Evolutionary conservation across 805 yeast species (phyloP), one percentile per base, ranked within the genome.

Genomic region (Metschnikowia lochheadii): DNA sequence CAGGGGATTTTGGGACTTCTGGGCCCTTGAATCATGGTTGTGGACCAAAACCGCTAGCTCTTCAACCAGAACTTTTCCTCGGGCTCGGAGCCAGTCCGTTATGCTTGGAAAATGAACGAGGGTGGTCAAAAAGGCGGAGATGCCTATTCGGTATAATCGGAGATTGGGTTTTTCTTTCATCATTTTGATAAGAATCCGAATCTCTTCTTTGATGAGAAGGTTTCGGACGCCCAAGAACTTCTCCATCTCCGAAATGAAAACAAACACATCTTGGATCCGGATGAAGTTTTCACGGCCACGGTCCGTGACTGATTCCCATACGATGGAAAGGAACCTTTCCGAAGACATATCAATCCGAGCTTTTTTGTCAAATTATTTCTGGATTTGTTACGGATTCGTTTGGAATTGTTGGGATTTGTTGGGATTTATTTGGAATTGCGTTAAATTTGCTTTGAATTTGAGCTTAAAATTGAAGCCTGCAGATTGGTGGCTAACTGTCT

Each of bases 81-180:
- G 21, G 6, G 6, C 17, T 23, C 40, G 46, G 21, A 44, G 33
- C 46, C 46, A 50, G 21, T 51, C 53, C n/a, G 43, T 49, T 20
- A 56, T 43, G 11, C 55, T 38, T 3, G 26, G 11, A n/a, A 46
- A 39, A 13, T 48, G 56, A 8, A 51, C 57, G 5, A 58, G 58
- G 7, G 53, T 55, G 8, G 52, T 53, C 33, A 58, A 34, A 41
- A 58, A 56, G n/a, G 41, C 43, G 41, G 23, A 37, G n/a, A 55
- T 49, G 29, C 57, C 60, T 5, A 43, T 40, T 17, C 49, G 50
- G 34, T 42, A 42, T 17, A 58, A 40, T n/a, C 52, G 50, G 23
- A 56, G 53, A 8, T 21, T 52, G 7, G 57, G 55, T 26, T 49
- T 49, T 26, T 41, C 44, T 15, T 43, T 34, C 36, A 50, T 48